phyloP scores from a whole-genome alignment of 371 early-diverging fungal species.

The Mycotypha africana region DNA sequence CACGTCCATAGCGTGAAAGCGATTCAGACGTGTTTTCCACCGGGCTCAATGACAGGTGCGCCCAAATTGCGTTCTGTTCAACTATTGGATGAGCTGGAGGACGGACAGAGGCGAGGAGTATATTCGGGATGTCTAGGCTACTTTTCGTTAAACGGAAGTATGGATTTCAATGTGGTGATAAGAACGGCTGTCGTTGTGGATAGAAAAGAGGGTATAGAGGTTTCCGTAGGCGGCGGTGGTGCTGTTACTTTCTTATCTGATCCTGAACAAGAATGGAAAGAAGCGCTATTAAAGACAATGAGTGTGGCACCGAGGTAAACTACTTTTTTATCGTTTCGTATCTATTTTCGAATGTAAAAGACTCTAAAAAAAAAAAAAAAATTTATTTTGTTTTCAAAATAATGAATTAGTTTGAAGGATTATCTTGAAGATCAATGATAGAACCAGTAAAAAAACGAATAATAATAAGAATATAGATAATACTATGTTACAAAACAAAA shows the following conservation, averaged over 20 bases:
- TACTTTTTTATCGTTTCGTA: too few species aligned
- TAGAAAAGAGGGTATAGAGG: constrained; percentile 13
- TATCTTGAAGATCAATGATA: too few species aligned
- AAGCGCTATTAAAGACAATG: constrained; percentile 61
- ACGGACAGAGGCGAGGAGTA: constrained; percentile 65
- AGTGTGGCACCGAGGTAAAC: constrained; percentile 61
- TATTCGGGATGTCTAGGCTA: constrained; percentile 94
- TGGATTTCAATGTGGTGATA: constrained; percentile 82
- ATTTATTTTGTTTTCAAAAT: too few species aligned
- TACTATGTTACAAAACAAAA: too few species aligned
- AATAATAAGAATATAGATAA: too few species aligned
- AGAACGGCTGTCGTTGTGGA: constrained; percentile 63
- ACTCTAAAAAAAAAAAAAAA: not conserved
- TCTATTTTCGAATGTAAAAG: not conserved
- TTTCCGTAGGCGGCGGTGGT: constrained; percentile 89
- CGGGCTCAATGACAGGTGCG: constrained; percentile 97
- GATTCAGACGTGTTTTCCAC: constrained; percentile 81
- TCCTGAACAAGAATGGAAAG: constrained; percentile 83
- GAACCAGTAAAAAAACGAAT: not conserved
- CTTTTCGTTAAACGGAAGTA: constrained; percentile 58
- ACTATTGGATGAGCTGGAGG: constrained; percentile 74
- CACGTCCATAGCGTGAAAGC: constrained; percentile 69
- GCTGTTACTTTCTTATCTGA: constrained; percentile 86
- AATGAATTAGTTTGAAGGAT: too few species aligned
- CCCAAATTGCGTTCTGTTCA: constrained; percentile 88